phyloP scores from a whole-genome alignment of 768 basidiomycete genomes.

The Clavulina sp. region DNA sequence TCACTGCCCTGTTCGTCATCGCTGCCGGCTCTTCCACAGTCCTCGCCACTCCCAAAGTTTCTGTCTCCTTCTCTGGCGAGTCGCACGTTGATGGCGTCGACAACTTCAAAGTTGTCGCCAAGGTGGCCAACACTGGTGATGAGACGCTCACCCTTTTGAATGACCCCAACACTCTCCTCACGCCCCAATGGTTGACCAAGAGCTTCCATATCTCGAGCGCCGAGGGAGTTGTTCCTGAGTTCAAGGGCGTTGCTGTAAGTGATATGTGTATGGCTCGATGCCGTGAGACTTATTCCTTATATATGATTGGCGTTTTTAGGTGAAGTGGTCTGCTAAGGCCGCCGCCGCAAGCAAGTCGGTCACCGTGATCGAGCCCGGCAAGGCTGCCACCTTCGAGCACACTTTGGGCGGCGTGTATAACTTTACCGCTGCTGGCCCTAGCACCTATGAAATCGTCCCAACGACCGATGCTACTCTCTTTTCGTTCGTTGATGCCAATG shows the following conservation, averaged over 20 bases:
- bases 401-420: slow-evolving; percentile 7
- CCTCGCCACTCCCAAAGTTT: no score
- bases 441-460: slow-evolving; percentile 3
- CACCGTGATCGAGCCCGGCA: slow-evolving; percentile 2
- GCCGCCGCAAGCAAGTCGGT: background rate
- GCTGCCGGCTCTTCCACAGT: no score
- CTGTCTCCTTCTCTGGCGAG: no score
- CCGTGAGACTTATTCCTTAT: background rate
- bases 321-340: background rate
- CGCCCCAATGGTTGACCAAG: slow-evolving; percentile 7
- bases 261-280: background rate
- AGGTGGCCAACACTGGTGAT: slow-evolving; percentile 2
- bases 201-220: slow-evolving; percentile 1
- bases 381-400: background rate
- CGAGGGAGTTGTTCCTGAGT: slow-evolving; percentile 2
- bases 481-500: background rate
- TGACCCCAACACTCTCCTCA: slow-evolving; percentile 5
- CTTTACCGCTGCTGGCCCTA: slow-evolving; percentile 2
- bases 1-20: no score
- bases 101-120: no score
- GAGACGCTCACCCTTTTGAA: slow-evolving; percentile 4
- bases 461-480: background rate
- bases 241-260: slow-evolving; percentile 5
- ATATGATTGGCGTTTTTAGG: background rate
- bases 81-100: no score